Conservation (phyloP, 2,329 filamentous ascomycete genomes). For the Pestalotiopsis sp. region DNA sequence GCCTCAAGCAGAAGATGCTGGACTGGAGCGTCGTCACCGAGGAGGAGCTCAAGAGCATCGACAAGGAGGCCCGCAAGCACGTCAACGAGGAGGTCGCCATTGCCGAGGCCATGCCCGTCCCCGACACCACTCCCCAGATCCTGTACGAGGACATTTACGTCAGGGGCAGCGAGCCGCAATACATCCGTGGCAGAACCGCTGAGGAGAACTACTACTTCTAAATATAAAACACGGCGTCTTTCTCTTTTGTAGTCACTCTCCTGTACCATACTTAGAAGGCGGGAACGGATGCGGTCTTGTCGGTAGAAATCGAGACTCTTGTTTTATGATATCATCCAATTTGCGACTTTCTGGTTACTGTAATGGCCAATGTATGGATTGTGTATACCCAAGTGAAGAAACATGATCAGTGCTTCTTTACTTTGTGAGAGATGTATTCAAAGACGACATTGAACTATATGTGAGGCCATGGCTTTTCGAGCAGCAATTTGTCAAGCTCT, state of each 20-base stretch:
- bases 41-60: constrained; percentile 93
- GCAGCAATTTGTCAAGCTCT: too few relatives aligned
- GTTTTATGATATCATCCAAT: constrained; percentile 7
- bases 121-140: constrained; percentile 78
- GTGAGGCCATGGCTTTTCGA: too few relatives aligned
- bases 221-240: constrained; percentile 31
- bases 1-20: constrained; percentile 95
- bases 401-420: not conserved
- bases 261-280: constrained; percentile 18
- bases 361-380: not conserved
- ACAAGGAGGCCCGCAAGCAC: constrained; percentile 86
- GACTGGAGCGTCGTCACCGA: constrained; percentile 92
- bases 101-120: constrained; percentile 84
- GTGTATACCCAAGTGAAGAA: not conserved
- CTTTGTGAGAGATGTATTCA: too few relatives aligned
- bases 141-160: constrained; percentile 98
- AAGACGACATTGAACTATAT: too few relatives aligned
- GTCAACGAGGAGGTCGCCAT: constrained; percentile 89
- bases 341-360: not conserved
- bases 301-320: constrained; percentile 10
- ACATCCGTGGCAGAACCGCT: constrained; percentile 81
- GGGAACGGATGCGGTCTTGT: constrained; percentile 14
- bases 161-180: constrained; percentile 81
- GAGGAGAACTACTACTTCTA: constrained; percentile 96
- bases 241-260: constrained; percentile 13